Evolutionary conservation across 495 filamentous ascomycete genomes (phyloP).

Genomic region (Neurospora sp.): DNA sequence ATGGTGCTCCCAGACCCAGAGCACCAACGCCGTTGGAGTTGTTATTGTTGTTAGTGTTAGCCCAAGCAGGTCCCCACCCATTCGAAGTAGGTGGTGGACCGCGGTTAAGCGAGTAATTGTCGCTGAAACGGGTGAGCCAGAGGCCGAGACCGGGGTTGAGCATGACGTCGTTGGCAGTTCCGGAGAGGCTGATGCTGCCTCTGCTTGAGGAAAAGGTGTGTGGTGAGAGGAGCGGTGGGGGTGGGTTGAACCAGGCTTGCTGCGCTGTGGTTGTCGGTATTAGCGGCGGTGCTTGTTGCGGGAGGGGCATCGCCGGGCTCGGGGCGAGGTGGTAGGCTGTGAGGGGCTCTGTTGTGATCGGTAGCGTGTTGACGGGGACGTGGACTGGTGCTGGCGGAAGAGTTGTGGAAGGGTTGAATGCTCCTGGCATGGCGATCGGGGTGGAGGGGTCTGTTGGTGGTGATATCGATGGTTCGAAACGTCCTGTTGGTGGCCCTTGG

Average conservation of each 20-base stretch:
- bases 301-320: conserved; percentile 9
- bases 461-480: neutral
- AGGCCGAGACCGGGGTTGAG: conserved; percentile 5
- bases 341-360: neutral
- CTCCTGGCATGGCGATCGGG: neutral
- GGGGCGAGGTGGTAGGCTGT: neutral
- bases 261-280: conserved; percentile 23
- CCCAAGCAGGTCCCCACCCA: neutral
- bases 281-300: conserved; percentile 15
- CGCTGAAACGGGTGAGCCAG: conserved; percentile 6
- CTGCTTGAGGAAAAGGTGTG: conserved; percentile 16
- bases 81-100: neutral
- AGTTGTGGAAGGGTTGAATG: neutral
- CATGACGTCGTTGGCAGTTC: neutral
- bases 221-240: conserved; percentile 42
- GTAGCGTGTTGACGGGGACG: neutral
- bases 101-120: neutral
- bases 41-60: neutral
- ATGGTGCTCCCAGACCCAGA: neutral
- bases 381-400: neutral
- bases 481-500: neutral
- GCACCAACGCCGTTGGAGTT: neutral
- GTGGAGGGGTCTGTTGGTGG: neutral
- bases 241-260: conserved; percentile 37
- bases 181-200: neutral